Base-by-base conservation (phyloP, 2,329 filamentous ascomycete genomes). In the Xylariaceae sp. region DNA sequence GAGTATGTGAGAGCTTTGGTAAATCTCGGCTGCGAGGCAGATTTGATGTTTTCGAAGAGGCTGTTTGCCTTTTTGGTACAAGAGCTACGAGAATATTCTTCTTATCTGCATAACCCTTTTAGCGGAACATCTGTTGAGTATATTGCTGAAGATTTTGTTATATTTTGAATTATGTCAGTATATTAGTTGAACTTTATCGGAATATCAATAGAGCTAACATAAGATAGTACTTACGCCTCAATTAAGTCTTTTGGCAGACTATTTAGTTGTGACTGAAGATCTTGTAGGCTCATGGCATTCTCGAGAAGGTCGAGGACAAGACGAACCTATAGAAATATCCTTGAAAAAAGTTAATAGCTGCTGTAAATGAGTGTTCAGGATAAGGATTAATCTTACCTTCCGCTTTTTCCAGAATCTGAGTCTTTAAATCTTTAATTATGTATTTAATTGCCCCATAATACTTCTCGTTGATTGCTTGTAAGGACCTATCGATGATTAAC, bases 11-110 rank as follows among this genome's bases (percentile, higher is more conserved):
- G 25, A 41, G 27, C 39, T 27, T 12, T 23, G 39, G 29, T 41
- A 41, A 12, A 32, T 32, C 17, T 14, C 27, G 17, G 34, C 34
- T 25, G n/a, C 25, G 20, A 32, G 23, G 8, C 27, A 12, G 17
- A 41, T 22, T 33, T 41, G 39, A 20, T 41, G 27, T 34, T 41
- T 41, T 16, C 22, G 25, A 5, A 41, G 20, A 19, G 39, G 25
- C 22, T 32, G 19, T 41, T 41, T 20, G n/a, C 39, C 39, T 22
- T 20, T 11, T 25, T 41, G 39, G 22, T 20, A 34, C 21, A 41
- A 16, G 10, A 41, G 17, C 39, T 27, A 41, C 14, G 39, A 34
- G 27, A 41, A 41, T 8, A 41, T 25, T 20, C 39, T 32, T 41
- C 25, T 16, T n/a, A 41, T 41, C 27, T 41, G 23, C 29, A 22